phyloP scores from a whole-genome alignment of 164 flowering plant genomes.

The Pachysandra terminalis region DNA sequence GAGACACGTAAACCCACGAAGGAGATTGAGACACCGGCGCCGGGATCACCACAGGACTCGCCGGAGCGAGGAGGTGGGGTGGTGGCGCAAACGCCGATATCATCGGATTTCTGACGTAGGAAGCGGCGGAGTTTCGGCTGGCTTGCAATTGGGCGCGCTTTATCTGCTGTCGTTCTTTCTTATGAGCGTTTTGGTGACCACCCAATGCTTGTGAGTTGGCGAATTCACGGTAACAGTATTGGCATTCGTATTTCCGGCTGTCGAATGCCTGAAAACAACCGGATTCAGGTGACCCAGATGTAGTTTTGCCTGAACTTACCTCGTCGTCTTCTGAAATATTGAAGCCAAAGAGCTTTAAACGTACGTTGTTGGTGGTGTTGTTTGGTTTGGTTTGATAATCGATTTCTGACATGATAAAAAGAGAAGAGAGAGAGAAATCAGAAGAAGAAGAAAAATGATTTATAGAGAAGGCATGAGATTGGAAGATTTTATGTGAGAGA shows the following conservation, averaged over 20 bases:
- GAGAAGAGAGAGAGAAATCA: slow-evolving; percentile 11
- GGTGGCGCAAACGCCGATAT: slow-evolving; percentile 63
- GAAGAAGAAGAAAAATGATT: slow-evolving; percentile 3
- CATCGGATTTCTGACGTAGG: slow-evolving; percentile 53
- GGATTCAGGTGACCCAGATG: slow-evolving; percentile 40
- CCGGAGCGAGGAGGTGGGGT: slow-evolving; percentile 48
- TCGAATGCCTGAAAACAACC: slow-evolving; percentile 27
- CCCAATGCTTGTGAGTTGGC: slow-evolving; percentile 97
- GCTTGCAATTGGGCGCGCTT: slow-evolving; percentile 83
- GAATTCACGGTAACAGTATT: slow-evolving; percentile 87
- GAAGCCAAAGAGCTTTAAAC: slow-evolving; percentile 83
- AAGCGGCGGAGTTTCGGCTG: slow-evolving; percentile 50
- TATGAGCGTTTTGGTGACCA: slow-evolving; percentile 98
- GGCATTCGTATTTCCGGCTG: slow-evolving; percentile 89
- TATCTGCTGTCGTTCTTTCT: slow-evolving; percentile 87
- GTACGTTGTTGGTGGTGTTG: slow-evolving; percentile 19
- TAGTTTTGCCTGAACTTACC: slow-evolving; percentile 30
- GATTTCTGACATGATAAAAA: slow-evolving; percentile 40
- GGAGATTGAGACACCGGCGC: slow-evolving; percentile 26
- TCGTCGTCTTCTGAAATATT: slow-evolving; percentile 56
- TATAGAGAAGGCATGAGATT: background rate
- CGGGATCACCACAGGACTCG: slow-evolving; percentile 22
- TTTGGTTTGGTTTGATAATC: slow-evolving; percentile 29
- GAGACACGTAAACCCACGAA: slow-evolving; percentile 59
- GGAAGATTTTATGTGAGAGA: background rate